Evolutionary conservation across 805 yeast genomes (phyloP), one percentile per base, ranked within the genome.

Genomic region (Candida wancherniae): DNA sequence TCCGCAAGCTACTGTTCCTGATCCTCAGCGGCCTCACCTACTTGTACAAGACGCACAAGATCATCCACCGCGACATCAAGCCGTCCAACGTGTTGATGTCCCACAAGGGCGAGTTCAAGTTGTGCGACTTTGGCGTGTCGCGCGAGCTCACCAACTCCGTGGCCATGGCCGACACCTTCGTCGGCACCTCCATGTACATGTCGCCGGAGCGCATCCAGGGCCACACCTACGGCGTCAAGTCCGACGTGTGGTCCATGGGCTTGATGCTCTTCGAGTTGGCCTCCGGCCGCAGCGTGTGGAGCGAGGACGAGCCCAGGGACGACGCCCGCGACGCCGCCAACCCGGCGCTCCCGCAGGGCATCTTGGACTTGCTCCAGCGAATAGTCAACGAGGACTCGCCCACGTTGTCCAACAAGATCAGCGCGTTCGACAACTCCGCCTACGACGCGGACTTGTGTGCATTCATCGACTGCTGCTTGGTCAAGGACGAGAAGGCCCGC

Each of bases 181-280:
- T 92, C 7, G 99, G 99, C 1, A 92, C 99, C 0, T 86, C 96
- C 1, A 86, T 94, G 0, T 92, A 92, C 54, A 92, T 92, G 71
- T 84, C 95, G 1, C 99, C 99, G 0, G 99, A 92, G 50, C 71
- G 99, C 40, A 90, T 92, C 33, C 95, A 87, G 58, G 99, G 99
- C 12, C 85, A 84, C 24, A 80, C 80, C 7, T 92, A 92, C 58
- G 83, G 95, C 6, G 80, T 88, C n/a, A 87, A 88, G 45, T 90
- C 95, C 22, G 99, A 92, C 55, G 90, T 92, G 9, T 92, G 99
- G 99, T 86, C 97, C 0, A 62, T 88, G 44, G 99, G 98, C 1
- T 64, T 92, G 26, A 83, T 88, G 80, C 66, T 92, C 23, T 76
- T 85, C 29, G 97, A 92, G 55, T 64, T 92, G 31, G 90, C 95